A percentile compares a stretch with the other conserved stretches of the same genome.
These are phyloP conservation scores for Populus hybrid DNA, from an alignment of 441 rosid species.

Conservation along the genomic window DNA sequence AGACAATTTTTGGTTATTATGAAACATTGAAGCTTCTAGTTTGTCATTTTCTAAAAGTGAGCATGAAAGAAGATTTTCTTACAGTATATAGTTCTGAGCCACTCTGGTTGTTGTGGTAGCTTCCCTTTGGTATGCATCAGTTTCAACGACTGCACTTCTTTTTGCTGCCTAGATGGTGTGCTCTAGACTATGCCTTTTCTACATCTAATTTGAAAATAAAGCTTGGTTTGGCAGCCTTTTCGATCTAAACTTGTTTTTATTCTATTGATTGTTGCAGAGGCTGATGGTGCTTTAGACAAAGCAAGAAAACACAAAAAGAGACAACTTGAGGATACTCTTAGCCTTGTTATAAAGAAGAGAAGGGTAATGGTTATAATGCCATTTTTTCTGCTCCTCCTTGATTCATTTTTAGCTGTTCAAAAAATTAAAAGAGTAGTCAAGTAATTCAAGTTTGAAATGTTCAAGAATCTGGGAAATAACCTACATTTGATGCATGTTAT, in stretches of 20 bases:
- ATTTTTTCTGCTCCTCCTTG: neutral
- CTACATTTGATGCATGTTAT: neutral
- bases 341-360: constrained; percentile 85
- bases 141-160: neutral
- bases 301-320: constrained; percentile 98
- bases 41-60: neutral
- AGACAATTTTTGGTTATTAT: neutral
- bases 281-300: constrained; percentile 98
- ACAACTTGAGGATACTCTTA: constrained; percentile 93
- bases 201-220: constrained; percentile 1
- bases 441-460: constrained; percentile 10
- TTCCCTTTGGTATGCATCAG: neutral
- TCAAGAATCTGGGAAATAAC: neutral
- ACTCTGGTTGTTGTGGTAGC: neutral
- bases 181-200: constrained; percentile 8
- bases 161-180: neutral
- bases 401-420: neutral
- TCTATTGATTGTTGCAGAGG: constrained; percentile 54
- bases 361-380: constrained; percentile 44
- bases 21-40: neutral
- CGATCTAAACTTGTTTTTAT: constrained; percentile 12
- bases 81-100: neutral
- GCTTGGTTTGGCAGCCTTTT: constrained; percentile 4
- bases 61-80: neutral
- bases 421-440: neutral